Percentiles rank a stretch among this genome's conserved stretches.
phyloP scores from a whole-genome alignment of 2,329 filamentous ascomycete genomes.

The Periconia digitata region DNA sequence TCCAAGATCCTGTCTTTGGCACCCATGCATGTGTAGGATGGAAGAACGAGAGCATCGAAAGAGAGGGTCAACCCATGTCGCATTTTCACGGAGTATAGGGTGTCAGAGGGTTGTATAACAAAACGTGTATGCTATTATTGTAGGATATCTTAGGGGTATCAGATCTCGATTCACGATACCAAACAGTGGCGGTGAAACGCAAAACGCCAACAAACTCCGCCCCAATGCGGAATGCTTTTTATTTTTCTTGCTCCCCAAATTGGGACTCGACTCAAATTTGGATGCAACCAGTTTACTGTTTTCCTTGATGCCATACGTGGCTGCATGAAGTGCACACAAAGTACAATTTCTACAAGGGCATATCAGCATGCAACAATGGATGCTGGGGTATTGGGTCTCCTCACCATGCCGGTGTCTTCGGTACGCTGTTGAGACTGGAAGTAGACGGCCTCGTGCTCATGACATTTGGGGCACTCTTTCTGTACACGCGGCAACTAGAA shows the following conservation, averaged over 20 bases:
- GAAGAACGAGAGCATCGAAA: neutral
- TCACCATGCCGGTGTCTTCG: constrained; percentile 96
- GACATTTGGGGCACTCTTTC: constrained; percentile 81
- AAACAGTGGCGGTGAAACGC: constrained; percentile 12
- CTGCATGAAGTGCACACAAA: constrained; percentile 89
- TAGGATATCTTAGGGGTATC: constrained; percentile 41
- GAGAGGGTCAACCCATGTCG: neutral
- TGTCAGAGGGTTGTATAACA: constrained; percentile 19
- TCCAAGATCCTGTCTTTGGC: constrained; percentile 97
- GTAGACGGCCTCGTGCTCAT: constrained; percentile 89
- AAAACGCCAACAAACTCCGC: constrained; percentile 31
- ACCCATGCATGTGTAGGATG: constrained; percentile 69
- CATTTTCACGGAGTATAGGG: constrained; percentile 15
- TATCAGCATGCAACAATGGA: constrained; percentile 13
- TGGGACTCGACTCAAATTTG: constrained; percentile 6
- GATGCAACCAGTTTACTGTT: constrained; percentile 1
- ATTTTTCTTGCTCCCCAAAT: too few relatives aligned
- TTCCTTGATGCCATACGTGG: constrained; percentile 67
- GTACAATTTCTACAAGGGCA: constrained; percentile 52
- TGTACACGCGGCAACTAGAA: constrained; percentile 86
- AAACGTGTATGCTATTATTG: constrained; percentile 33
- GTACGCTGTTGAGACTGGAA: constrained; percentile 98
- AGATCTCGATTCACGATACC: constrained; percentile 32
- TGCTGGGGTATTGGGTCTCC: neutral
- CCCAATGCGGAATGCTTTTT: constrained; percentile 24